Evolutionary conservation across 208 protist species (phyloP).

Genomic region (Borovskyia barvae): DNA sequence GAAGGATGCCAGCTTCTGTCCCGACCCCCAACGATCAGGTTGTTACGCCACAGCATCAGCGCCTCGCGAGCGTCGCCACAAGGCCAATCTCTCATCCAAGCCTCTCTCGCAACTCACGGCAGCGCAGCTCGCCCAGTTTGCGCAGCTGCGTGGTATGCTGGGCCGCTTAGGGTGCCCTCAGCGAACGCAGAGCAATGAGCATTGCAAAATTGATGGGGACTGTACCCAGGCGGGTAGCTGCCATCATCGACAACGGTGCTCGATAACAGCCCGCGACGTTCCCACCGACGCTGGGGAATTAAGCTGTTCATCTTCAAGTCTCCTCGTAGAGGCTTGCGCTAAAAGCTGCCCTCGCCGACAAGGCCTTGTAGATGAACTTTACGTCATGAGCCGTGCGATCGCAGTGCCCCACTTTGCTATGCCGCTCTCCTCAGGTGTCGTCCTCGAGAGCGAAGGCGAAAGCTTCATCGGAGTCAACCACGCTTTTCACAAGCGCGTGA

Average conservation of each 20-base stretch:
- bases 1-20: no score
- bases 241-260: no score
- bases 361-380: background rate
- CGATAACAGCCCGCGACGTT: no score
- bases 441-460: background rate
- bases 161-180: conserved; percentile 1
- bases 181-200: background rate
- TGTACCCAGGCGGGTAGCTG: no score
- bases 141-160: conserved; percentile 14
- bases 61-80: background rate
- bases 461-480: conserved; percentile 77
- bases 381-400: conserved; percentile 23
- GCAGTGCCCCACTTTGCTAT: background rate
- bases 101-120: conserved; percentile 1
- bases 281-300: no score
- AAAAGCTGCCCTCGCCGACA: background rate
- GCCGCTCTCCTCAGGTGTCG: background rate
- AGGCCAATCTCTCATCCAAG: conserved; percentile 2
- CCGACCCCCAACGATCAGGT: no score
- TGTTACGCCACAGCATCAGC: no score
- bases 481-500: conserved; percentile 61
- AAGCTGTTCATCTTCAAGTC: background rate
- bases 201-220: no score
- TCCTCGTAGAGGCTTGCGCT: background rate
- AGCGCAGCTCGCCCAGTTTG: conserved; percentile 17